A percentile compares a stretch with the other conserved stretches of the same genome.
Evolutionary conservation across 2,329 filamentous ascomycete species (phyloP).

Genomic region (Leptographium procerum): DNA sequence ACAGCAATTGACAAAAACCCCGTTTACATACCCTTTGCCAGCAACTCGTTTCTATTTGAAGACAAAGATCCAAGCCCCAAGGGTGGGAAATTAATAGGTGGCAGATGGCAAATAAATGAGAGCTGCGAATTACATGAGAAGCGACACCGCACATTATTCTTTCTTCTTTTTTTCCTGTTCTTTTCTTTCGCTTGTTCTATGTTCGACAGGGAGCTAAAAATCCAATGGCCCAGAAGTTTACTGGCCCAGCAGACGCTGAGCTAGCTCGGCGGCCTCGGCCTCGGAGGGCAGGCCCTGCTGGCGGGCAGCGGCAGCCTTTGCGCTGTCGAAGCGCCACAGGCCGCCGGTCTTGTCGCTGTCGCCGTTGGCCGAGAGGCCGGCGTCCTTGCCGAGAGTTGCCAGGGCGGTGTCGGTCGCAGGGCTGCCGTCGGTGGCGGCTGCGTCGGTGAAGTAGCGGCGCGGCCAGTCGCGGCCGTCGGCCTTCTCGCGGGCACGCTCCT

Average conservation of each 20-base stretch:
- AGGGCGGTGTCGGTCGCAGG: slow-evolving; percentile 29
- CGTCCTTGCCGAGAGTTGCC: slow-evolving; percentile 29
- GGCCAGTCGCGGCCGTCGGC: slow-evolving; percentile 70
- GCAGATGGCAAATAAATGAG: neutral
- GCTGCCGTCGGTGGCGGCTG: slow-evolving; percentile 26
- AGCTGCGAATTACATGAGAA: neutral
- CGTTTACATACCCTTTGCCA: neutral
- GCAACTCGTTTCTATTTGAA: neutral
- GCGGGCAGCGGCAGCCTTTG: slow-evolving; percentile 31
- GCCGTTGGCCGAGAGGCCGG: slow-evolving; percentile 37
- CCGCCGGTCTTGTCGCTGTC: slow-evolving; percentile 51
- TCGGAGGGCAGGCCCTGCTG: slow-evolving; percentile 18
- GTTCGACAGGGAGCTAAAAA: neutral
- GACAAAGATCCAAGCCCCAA: neutral
- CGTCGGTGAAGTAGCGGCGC: slow-evolving; percentile 64
- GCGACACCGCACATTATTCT: neutral
- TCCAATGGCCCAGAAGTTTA: neutral
- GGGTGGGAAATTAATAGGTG: too few species aligned
- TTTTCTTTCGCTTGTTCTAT: neutral
- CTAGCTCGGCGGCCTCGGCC: slow-evolving; percentile 22
- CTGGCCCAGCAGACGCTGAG: slow-evolving; percentile 24
- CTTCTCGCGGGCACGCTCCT: slow-evolving; percentile 60
- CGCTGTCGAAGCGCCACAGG: slow-evolving; percentile 43
- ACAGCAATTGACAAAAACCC: neutral
- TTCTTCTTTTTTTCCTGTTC: neutral